These are phyloP conservation scores for Fusarium sulawesiense DNA, from an alignment of 2,329 filamentous ascomycete species.

Conservation along the genomic window DNA sequence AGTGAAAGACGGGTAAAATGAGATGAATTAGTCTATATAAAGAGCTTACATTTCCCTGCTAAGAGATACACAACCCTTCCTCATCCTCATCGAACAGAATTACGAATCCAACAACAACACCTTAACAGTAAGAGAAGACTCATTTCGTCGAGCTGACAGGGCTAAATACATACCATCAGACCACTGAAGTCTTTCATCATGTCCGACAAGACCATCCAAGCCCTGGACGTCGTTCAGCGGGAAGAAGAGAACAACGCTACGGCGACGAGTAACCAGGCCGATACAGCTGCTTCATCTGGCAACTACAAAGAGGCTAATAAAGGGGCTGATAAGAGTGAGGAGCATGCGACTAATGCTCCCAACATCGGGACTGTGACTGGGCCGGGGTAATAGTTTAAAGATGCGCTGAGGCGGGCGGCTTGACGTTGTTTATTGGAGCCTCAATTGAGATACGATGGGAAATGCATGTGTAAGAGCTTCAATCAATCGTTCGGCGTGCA, in stretches of 20 bases:
- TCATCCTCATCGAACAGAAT: not conserved
- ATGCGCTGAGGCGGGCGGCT: too few relatives aligned
- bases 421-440: accelerated
- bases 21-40: not conserved
- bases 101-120: accelerated
- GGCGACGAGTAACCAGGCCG: not conserved
- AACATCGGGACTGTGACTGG: not conserved
- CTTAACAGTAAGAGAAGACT: not conserved
- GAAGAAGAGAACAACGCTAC: not conserved
- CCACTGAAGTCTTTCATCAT: not conserved
- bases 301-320: accelerated
- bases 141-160: accelerated
- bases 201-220: not conserved
- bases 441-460: accelerated
- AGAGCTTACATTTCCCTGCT: not conserved
- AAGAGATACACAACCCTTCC: accelerated
- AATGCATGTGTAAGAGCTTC: not conserved
- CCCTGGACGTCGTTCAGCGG: not conserved
- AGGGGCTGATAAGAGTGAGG: not conserved
- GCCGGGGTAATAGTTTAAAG: not conserved
- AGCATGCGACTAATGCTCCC: not conserved
- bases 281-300: not conserved
- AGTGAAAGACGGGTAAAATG: not conserved
- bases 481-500: accelerated
- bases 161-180: not conserved